phyloP scores from a whole-genome alignment of 768 basidiomycete genomes.

The Tylopilus vinaceipallidus region DNA sequence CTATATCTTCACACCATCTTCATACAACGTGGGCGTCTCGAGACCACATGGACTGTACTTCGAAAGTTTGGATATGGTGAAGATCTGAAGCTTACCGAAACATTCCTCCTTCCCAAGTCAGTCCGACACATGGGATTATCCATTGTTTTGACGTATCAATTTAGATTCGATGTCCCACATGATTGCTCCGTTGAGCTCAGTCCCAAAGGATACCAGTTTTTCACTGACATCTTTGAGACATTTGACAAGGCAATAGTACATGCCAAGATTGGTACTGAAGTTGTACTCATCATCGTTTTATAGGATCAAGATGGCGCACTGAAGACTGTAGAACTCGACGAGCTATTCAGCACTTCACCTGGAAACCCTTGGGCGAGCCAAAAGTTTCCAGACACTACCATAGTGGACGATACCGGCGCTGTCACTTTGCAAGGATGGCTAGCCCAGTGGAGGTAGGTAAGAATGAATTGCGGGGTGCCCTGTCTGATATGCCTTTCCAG shows the following conservation, averaged over 20 bases:
- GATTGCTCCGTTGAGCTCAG: constrained; percentile 96
- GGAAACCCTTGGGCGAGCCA: constrained; percentile 96
- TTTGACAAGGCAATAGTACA: constrained; percentile 74
- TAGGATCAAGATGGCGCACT: constrained; percentile 96
- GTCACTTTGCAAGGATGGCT: constrained; percentile 98
- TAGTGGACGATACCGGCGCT: constrained; percentile 82
- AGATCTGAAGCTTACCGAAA: constrained; percentile 84
- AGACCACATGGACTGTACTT: constrained; percentile 97
- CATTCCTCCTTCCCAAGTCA: constrained; percentile 86
- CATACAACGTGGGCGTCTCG: constrained; percentile 91
- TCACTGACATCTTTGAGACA: constrained; percentile 93
- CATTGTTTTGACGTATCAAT: constrained; percentile 12
- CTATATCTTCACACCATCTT: constrained; percentile 94
- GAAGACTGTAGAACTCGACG: constrained; percentile 76
- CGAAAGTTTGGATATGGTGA: constrained; percentile 96
- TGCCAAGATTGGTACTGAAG: neutral
- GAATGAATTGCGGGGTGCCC: constrained; percentile 1
- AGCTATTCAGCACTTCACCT: constrained; percentile 90
- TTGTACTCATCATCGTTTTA: constrained; percentile 5
- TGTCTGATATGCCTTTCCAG: constrained; percentile 38
- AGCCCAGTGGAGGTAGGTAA: constrained; percentile 92
- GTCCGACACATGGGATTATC: constrained; percentile 26
- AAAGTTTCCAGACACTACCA: constrained; percentile 87
- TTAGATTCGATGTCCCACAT: constrained; percentile 86
- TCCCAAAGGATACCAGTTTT: constrained; percentile 93